Evolutionary conservation across 2,329 filamentous ascomycete genomes (phyloP).

Genomic region (Venturia carpophila): DNA sequence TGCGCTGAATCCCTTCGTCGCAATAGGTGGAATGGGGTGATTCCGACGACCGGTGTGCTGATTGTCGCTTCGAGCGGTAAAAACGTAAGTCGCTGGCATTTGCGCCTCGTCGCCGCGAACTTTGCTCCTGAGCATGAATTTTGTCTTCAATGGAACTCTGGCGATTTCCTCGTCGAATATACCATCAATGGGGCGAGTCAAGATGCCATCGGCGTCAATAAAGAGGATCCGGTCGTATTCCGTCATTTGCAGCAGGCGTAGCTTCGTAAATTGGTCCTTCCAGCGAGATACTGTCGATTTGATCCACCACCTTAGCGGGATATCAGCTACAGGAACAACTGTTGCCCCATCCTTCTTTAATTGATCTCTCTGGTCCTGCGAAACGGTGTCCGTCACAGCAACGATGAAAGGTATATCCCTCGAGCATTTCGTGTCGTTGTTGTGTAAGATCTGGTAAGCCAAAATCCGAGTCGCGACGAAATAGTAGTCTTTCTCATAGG

Average conservation of each 20-base stretch:
- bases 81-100: slow-evolving; percentile 10
- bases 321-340: slow-evolving; percentile 16
- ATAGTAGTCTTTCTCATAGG: slow-evolving; percentile 16
- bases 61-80: neutral
- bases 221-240: slow-evolving; percentile 19
- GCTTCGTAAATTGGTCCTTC: slow-evolving; percentile 19
- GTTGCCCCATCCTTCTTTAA: slow-evolving; percentile 17
- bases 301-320: neutral
- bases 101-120: slow-evolving; percentile 5
- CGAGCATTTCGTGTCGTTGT: slow-evolving; percentile 11
- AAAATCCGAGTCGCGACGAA: slow-evolving; percentile 19
- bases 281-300: slow-evolving; percentile 1
- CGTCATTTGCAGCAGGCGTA: slow-evolving; percentile 17
- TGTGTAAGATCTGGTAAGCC: slow-evolving; percentile 19
- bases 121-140: neutral
- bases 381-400: slow-evolving; percentile 15
- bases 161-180: slow-evolving; percentile 17
- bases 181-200: slow-evolving; percentile 15
- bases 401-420: slow-evolving; percentile 18
- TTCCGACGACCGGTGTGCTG: slow-evolving; percentile 5
- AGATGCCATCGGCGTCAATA: slow-evolving; percentile 18
- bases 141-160: neutral
- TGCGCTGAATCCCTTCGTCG: slow-evolving; percentile 13
- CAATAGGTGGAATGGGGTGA: neutral
- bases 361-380: slow-evolving; percentile 3